phyloP scores from a whole-genome alignment of 192 early-diverging fungal species.

The Coemansia sp. region DNA sequence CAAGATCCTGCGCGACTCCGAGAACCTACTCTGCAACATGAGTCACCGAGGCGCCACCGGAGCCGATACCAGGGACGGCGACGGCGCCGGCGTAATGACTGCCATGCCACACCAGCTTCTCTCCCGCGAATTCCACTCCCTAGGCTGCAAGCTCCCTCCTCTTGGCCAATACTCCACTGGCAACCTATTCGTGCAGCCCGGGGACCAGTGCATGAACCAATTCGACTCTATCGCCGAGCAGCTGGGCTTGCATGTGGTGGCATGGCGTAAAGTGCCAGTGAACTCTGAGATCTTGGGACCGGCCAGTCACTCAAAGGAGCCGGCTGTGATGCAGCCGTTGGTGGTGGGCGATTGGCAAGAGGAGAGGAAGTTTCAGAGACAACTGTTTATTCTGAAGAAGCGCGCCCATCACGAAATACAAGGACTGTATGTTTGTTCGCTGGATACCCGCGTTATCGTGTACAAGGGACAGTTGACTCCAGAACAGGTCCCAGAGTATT shows the following conservation, averaged over 20 bases:
- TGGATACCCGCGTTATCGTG: conserved; percentile 90
- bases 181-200: conserved; percentile 87
- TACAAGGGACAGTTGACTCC: conserved; percentile 98
- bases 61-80: conserved; percentile 94
- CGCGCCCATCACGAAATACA: conserved; percentile 85
- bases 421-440: conserved; percentile 96
- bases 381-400: conserved; percentile 90
- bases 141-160: conserved; percentile 70
- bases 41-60: conserved; percentile 96
- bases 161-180: conserved; percentile 95
- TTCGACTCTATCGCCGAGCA: conserved; percentile 82
- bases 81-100: conserved; percentile 98
- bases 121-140: conserved; percentile 61
- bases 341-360: conserved; percentile 59
- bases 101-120: conserved; percentile 93
- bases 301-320: conserved; percentile 85
- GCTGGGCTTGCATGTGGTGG: conserved; percentile 75
- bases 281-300: conserved; percentile 91
- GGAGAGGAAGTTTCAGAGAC: conserved; percentile 71
- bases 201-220: conserved; percentile 66
- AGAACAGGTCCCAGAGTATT: conserved; percentile 93
- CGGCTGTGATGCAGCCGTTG: conserved; percentile 91
- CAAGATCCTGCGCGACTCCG: conserved; percentile 88
- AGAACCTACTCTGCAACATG: conserved; percentile 97
- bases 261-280: conserved; percentile 89